Evolutionary conservation across 345 rosid species (phyloP), one percentile per base, ranked within the genome.

Genomic region (Pistacia atlantica): DNA sequence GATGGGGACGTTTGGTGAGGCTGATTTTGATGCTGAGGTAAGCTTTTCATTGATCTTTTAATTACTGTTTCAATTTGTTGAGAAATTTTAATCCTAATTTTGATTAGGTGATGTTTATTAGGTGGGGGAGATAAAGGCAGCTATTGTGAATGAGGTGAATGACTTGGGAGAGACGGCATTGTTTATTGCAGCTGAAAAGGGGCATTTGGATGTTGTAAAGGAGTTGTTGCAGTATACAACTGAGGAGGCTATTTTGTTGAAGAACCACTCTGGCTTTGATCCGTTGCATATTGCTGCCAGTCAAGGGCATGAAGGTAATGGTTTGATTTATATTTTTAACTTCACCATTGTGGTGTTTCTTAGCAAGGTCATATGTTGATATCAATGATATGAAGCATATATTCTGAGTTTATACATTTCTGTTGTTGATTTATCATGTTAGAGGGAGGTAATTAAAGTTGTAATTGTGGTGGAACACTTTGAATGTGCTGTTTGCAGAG

Each of bases 91-190:
- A 11, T 31, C 37, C 8, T 58, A 31, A 72, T 79, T 18, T 48
- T 72, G 37, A 25, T 8, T 8, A 9, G 3, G 18, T 13, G n/a
- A 46, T 22, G 56, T 66, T 35, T 37, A 18, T 8, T 76, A 89
- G 92, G 97, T 92, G 62, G 84, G 82, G 10, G 95, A 90, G 76
- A 91, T 92, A 83, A 88, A 86, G 84, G 83, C 84, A 12, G 86
- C 97, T 0, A 84, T 93, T 42, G 97, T 91, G 68, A 90, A 93
- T 65, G 99, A 96, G 80, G 97, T 92, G 79, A 96, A 96, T 55
- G 97, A 93, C 73, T 82, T 96, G 72, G 98, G 99, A 58, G 98
- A 96, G 89, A 93, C 98, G 10, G 94, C 98, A 0, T 83, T 96
- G 65, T 92, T 89, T 64, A 87, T 88, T 5, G 97, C 99, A 0